Evolutionary conservation across 139 green algal genomes (phyloP).

Genomic region (Chlamydomonas schloesseri): DNA sequence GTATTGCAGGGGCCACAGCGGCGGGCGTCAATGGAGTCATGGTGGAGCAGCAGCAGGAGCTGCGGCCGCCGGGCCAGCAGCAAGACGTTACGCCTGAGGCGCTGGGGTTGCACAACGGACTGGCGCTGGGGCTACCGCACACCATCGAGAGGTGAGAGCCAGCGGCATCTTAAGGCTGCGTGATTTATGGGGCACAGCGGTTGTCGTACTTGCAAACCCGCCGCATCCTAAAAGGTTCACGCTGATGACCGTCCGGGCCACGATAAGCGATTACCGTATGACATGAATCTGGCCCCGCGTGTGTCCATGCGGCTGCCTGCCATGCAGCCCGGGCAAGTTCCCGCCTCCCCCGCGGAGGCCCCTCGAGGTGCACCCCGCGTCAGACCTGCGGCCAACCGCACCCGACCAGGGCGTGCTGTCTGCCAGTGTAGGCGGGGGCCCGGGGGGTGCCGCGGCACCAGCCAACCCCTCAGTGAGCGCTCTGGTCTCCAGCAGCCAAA

Average conservation of each 20-base stretch:
- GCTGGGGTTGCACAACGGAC: neutral
- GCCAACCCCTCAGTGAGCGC: no score
- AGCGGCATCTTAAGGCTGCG: no score
- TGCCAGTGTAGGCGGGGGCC: neutral
- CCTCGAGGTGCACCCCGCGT: neutral
- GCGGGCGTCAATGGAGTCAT: neutral
- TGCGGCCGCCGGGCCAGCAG: slow-evolving; percentile 1
- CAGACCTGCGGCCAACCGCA: neutral
- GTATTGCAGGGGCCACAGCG: neutral
- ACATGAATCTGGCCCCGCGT: no score
- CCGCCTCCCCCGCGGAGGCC: neutral
- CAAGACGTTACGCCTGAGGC: neutral
- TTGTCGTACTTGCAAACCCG: no score
- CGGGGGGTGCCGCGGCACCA: no score
- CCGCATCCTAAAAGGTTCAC: no score
- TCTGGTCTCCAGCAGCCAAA: no score
- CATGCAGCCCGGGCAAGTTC: slow-evolving; percentile 1
- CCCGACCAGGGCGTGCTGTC: neutral
- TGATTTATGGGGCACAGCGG: no score
- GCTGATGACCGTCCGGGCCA: no score
- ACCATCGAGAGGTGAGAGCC: slow-evolving; percentile 33
- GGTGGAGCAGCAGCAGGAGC: neutral
- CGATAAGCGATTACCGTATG: no score
- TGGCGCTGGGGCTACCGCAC: slow-evolving; percentile 2
- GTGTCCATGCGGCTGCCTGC: no score